Evolutionary conservation across 2,329 filamentous ascomycete genomes (phyloP), one percentile per base, ranked within the genome.

Genomic region (Geosmithia flava): DNA sequence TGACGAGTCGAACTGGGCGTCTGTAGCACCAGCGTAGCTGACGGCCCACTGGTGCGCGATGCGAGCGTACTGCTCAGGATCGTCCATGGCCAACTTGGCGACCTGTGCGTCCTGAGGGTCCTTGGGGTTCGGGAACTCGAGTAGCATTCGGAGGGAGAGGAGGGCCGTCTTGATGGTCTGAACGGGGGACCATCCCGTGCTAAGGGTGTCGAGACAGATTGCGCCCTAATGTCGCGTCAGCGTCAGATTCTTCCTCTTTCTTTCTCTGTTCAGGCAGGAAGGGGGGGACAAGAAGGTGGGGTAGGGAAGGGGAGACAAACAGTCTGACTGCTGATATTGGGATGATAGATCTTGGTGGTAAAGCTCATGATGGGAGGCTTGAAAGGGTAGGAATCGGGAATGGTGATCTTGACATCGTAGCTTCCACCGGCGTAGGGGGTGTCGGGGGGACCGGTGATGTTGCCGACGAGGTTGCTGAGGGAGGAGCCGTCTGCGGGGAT

Each of bases 61-160:
- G 53, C 80, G 75, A 48, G 86, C 81, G 59, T 96, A 97, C 49
- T 81, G 79, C 45, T 85, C 79, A 0, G 87, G 88, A 44, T 86
- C 78, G 2, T 82, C 77, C 51, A 95, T 73, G 59, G 97, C 75
- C 87, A 96, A 95, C 58, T 78, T 81, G 20, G 93, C 93, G 1
- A 97, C 93, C 64, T 96, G 88, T 40, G 90, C 90, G 59, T 98
- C 93, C 69, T 98, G 93, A 0, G 93, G 93, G 55, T 98, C 93
- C 58, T 91, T 94, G 0, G 93, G 91, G 63, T 98, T 94, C 3
- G 93, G 93, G 17, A 83, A 87, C 67, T 88, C 88, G 59, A 98
- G 85, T 17, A 98, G 80, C 55, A 90, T 91, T 64, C 95, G 90
- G 30, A 98, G 75, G 27, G 90, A 96, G 50, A 98, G 81, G 44